These are phyloP conservation scores for Arabis alpina DNA, from an alignment of 345 rosid species.

Conservation along the genomic window DNA sequence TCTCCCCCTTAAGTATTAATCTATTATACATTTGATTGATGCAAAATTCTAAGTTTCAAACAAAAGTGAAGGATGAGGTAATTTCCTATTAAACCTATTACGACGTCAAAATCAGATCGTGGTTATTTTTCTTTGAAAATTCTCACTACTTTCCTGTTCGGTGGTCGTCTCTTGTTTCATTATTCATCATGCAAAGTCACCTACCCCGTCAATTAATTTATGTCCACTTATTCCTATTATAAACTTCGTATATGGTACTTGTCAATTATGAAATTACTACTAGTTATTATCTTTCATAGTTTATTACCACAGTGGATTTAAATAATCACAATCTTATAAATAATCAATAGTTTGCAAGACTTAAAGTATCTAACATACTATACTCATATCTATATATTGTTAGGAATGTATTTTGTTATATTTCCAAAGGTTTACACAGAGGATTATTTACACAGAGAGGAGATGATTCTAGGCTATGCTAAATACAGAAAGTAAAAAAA, in stretches of 20 bases:
- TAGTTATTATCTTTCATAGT: background rate
- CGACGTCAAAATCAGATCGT: conserved; percentile 15
- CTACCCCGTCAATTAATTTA: conserved; percentile 23
- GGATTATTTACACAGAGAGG: no score
- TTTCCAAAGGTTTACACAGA: no score
- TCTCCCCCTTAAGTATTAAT: background rate
- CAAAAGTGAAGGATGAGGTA: conserved; percentile 17
- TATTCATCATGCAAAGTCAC: conserved; percentile 28
- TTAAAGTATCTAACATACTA: conserved; percentile 1
- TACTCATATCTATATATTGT: no score
- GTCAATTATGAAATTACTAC: conserved; percentile 10
- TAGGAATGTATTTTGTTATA: no score
- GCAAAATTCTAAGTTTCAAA: background rate
- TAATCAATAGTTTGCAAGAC: background rate
- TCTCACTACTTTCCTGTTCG: conserved; percentile 19
- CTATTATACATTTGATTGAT: background rate
- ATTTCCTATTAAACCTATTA: conserved; percentile 5
- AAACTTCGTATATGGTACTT: conserved; percentile 2
- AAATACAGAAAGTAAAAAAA: no score
- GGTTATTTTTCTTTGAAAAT: conserved; percentile 16
- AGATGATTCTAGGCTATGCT: no score
- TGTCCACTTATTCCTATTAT: conserved; percentile 18
- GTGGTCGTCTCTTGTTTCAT: conserved; percentile 34
- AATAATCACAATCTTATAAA: conserved; percentile 1
- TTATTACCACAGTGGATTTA: background rate